Base-by-base conservation (phyloP, 2,329 filamentous ascomycete genomes). In the Epichloe brachyelytri region DNA sequence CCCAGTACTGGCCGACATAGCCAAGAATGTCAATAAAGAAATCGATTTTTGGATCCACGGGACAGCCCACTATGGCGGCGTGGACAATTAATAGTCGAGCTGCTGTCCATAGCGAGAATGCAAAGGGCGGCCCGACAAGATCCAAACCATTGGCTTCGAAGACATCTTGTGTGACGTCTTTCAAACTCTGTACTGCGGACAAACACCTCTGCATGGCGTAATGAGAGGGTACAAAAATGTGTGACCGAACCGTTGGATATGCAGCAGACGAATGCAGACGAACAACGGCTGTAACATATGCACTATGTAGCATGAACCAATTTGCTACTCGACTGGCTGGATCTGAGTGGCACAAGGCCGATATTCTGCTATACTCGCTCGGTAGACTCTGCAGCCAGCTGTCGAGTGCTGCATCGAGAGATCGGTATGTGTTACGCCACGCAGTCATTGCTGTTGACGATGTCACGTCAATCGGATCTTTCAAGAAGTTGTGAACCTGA, bases 271-370 rank as follows among this genome's bases (percentile, higher is more conserved):
- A 71, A 51, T 72, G 70, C n/a, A 72, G 58, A 1, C 70, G 65
- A 3, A 72, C 68, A 5, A 70, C 70, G 3, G 68, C 63, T 0
- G 68, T 70, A 12, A 72, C 69, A 44, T 71, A 72, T 7, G 70
- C 70, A 55, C 69, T 71, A 26, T 72, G 70, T 8, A 72, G 59
- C 67, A 71, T 70, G 52, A 71, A 71, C 69, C 69, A 71, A 54
- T 71, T 71, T n/a, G 69, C 69, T 2, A 71, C 69, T 1, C 69
- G 66, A 48, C 69, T 71, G 2, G 69, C 69, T 3, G 69, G 69
- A 17, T 71, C 69, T 5, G 69, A 71, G 56, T 72, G 70, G 39
- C 70, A 72, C 11, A 72, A 59, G 2, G 69, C 68, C 7, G 68
- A 71, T 22, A 72, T 71, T n/a, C 67, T 67, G 60, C 68, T 66